Evolutionary conservation across 2,329 filamentous ascomycete genomes (phyloP).

Genomic region (Cercospora sp.): DNA sequence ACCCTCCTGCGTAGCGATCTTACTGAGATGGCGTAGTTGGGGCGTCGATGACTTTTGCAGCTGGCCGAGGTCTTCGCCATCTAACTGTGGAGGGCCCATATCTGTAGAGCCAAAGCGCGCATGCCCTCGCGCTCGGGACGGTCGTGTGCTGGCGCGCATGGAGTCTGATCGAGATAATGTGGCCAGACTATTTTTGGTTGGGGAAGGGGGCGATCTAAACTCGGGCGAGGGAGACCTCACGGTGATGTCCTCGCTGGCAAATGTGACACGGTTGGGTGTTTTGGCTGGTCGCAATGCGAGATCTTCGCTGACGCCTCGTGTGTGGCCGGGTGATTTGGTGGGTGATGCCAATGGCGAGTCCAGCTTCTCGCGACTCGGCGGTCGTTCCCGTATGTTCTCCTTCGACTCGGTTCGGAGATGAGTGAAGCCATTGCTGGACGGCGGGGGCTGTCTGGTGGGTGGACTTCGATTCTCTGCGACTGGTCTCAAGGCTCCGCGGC

Average conservation of each 20-base stretch:
- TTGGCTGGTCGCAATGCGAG: constrained; percentile 26
- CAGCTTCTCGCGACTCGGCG: constrained; percentile 24
- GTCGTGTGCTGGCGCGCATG: constrained; percentile 38
- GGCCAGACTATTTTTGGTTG: constrained; percentile 37
- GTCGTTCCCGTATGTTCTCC: constrained; percentile 31
- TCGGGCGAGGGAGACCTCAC: constrained; percentile 10
- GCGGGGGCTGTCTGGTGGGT: constrained; percentile 10
- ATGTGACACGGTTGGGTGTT: constrained; percentile 14
- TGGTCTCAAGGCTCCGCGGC: constrained; percentile 33
- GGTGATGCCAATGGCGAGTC: constrained; percentile 23
- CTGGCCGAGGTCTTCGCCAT: constrained; percentile 66
- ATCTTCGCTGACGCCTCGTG: constrained; percentile 31
- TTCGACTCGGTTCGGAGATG: constrained; percentile 32
- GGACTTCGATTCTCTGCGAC: constrained; percentile 36
- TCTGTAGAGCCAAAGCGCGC: constrained; percentile 38
- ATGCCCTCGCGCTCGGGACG: constrained; percentile 34
- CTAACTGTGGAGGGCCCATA: constrained; percentile 32
- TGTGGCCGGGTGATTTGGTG: constrained; percentile 29
- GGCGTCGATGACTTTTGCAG: constrained; percentile 87
- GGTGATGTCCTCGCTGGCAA: constrained; percentile 7
- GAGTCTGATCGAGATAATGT: constrained; percentile 41
- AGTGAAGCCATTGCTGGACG: constrained; percentile 18
- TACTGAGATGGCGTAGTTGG: constrained; percentile 85
- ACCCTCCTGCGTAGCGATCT: constrained; percentile 67
- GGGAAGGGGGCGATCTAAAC: constrained; percentile 29